A percentile compares a stretch with the other conserved stretches of the same genome.
Conservation (phyloP, 257 asterid genomes). For the Verbascum thapsus region DNA sequence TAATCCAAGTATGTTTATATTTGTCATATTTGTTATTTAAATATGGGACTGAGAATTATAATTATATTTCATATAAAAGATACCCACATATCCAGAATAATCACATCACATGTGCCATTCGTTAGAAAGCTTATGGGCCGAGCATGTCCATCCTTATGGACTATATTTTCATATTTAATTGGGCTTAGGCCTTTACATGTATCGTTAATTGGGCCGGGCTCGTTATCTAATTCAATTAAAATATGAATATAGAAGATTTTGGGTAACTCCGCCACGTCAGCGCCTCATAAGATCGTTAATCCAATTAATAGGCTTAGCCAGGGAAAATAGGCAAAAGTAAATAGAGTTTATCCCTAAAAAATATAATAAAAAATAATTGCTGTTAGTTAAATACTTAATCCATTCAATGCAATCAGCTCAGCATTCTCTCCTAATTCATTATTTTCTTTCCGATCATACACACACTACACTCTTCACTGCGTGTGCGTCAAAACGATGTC, state of each 20-base stretch:
- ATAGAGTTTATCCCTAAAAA: too few species aligned
- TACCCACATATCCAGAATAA: too few species aligned
- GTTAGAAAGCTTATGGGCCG: neutral
- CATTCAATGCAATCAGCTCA: neutral
- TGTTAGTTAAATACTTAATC: too few species aligned
- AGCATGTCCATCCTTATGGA: neutral
- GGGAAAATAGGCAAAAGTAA: neutral
- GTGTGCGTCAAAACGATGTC: slow-evolving; percentile 46
- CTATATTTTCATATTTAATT: neutral
- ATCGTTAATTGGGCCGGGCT: neutral
- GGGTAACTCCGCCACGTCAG: slow-evolving; percentile 38
- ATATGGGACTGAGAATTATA: too few species aligned
- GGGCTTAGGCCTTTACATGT: neutral
- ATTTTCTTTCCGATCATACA: neutral
- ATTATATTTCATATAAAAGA: too few species aligned
- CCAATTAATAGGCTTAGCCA: slow-evolving; percentile 2
- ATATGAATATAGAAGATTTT: neutral
- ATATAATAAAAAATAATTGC: neutral
- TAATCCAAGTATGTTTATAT: too few species aligned
- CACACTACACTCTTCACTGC: slow-evolving; percentile 8
- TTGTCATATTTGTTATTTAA: too few species aligned
- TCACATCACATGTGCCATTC: too few species aligned
- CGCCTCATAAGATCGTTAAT: slow-evolving; percentile 27
- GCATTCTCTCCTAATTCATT: neutral
- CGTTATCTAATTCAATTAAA: neutral